Evolutionary conservation across 1,284 basidiomycete genomes (phyloP).

Genomic region (Marasmius tenuissimus): DNA sequence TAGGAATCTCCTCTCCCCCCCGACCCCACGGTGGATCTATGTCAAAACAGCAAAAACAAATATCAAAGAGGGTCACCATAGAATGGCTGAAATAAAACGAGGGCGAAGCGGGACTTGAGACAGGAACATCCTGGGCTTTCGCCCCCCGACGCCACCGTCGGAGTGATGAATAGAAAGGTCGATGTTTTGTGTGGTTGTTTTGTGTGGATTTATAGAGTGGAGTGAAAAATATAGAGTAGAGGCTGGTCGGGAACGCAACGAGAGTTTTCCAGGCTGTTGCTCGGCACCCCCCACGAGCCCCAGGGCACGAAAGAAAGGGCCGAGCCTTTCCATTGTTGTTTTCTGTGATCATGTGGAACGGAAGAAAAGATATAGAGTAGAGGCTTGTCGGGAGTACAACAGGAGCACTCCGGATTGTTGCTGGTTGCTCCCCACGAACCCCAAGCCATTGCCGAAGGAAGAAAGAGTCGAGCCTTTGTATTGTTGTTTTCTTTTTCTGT

Average conservation of each 20-base stretch:
- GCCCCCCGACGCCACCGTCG: conserved; percentile 15
- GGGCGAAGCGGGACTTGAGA: background rate
- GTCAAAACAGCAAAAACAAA: no score
- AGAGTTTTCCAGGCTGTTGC: no score
- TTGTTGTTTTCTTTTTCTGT: background rate
- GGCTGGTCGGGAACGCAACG: background rate
- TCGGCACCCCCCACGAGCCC: background rate
- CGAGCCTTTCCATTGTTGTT: background rate
- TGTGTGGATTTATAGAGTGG: background rate
- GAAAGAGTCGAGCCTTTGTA: background rate
- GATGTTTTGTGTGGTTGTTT: background rate
- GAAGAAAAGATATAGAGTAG: background rate
- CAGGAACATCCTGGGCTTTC: background rate
- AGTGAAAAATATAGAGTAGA: background rate
- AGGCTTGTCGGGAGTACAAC: background rate
- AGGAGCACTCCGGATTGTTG: no score
- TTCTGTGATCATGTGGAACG: no score
- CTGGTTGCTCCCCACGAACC: background rate
- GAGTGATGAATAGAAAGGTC: background rate
- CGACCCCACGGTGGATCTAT: no score
- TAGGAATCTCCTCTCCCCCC: no score
- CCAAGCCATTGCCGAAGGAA: background rate
- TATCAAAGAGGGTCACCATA: no score
- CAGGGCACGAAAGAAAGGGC: background rate
- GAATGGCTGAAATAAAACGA: background rate